phyloP scores from a whole-genome alignment of 1,284 basidiomycete species.

The Chalciporus piperatoides region DNA sequence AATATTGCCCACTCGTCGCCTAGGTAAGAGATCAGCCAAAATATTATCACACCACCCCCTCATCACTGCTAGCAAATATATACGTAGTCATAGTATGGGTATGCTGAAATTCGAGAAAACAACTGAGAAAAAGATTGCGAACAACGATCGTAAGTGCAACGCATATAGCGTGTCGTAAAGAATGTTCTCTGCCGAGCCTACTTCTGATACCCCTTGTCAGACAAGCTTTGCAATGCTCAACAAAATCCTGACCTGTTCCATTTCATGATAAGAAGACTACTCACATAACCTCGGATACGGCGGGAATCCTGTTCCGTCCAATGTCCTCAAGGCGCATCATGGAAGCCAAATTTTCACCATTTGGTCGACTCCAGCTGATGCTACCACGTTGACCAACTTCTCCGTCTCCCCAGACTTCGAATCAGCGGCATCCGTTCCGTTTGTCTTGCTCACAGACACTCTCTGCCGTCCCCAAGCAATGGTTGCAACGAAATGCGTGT shows the following conservation, averaged over 20 bases:
- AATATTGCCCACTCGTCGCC: constrained; percentile 2
- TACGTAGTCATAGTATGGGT: constrained; percentile 35
- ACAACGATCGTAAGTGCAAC: constrained; percentile 32
- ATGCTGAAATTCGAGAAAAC: constrained; percentile 27
- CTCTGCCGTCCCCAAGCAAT: constrained; percentile 74
- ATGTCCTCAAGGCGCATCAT: constrained; percentile 27
- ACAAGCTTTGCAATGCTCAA: not conserved
- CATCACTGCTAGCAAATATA: constrained; percentile 21
- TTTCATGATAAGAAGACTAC: constrained; percentile 6
- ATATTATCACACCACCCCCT: not conserved
- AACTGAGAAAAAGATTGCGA: constrained; percentile 10
- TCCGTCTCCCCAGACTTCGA: constrained; percentile 40
- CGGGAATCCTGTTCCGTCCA: constrained; percentile 3
- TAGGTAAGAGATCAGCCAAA: constrained; percentile 5
- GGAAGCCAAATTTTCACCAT: constrained; percentile 61
- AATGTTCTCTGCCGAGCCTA: constrained; percentile 17
- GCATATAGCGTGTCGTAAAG: constrained; percentile 28
- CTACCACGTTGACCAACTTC: constrained; percentile 74
- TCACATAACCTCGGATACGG: constrained; percentile 10
- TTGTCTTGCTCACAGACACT: constrained; percentile 33
- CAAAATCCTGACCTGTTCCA: constrained; percentile 16
- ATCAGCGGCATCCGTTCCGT: constrained; percentile 37
- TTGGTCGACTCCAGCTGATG: constrained; percentile 80
- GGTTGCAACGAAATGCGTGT: constrained; percentile 82
- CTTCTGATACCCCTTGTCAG: constrained; percentile 12